Conservation (phyloP, 2,329 filamentous ascomycete species). For the Grosmannia serpens region DNA sequence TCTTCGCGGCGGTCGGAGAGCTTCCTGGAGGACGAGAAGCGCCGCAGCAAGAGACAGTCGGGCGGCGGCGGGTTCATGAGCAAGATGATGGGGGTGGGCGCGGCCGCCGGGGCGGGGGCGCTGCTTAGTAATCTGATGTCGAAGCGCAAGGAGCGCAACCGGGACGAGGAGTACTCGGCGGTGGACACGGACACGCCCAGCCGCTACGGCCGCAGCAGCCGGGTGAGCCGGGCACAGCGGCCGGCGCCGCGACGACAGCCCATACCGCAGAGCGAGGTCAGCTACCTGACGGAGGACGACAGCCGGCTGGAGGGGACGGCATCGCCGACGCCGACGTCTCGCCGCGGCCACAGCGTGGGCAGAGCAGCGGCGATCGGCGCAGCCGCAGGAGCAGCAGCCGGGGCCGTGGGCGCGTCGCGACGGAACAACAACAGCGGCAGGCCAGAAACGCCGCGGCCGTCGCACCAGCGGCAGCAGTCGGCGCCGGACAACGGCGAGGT, state of each 20-base stretch:
- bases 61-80: conserved; percentile 47
- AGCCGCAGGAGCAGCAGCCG: conserved; percentile 22
- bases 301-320: conserved; percentile 20
- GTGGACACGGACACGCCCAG: conserved; percentile 51
- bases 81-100: conserved; percentile 48
- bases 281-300: conserved; percentile 21
- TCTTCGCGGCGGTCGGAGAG: conserved; percentile 43
- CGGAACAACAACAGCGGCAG: conserved; percentile 12
- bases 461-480: conserved; percentile 31
- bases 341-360: background rate
- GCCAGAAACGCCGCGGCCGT: conserved; percentile 35
- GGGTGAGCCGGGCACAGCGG: background rate
- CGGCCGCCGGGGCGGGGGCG: conserved; percentile 49
- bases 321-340: conserved; percentile 34
- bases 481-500: conserved; percentile 30
- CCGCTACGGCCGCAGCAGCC: conserved; percentile 24
- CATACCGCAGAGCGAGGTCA: conserved; percentile 32
- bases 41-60: conserved; percentile 31
- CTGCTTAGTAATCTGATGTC: conserved; percentile 49
- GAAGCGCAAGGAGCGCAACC: conserved; percentile 28
- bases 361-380: background rate
- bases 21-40: conserved; percentile 54
- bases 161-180: conserved; percentile 48
- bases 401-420: conserved; percentile 17
- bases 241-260: conserved; percentile 15